Evolutionary conservation across 192 early-diverging fungal genomes (phyloP).

Genomic region (Linnemannia elongata): DNA sequence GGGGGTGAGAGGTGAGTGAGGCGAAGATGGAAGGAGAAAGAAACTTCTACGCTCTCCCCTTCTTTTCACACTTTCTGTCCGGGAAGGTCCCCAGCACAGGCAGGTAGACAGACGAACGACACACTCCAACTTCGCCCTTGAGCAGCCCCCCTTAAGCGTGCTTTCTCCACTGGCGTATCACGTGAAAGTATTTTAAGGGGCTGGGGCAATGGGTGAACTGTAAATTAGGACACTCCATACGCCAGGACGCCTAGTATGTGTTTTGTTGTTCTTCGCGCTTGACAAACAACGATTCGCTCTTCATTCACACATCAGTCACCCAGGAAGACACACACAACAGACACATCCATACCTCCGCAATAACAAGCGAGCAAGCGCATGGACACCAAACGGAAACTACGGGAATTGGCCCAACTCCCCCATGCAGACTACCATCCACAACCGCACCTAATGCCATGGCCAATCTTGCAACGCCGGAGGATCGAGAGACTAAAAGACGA

Average conservation of each 20-base stretch:
- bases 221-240: too few species aligned
- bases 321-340: not conserved
- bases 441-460: constrained; percentile 18
- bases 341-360: not conserved
- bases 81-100: not conserved
- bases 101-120: not conserved
- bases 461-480: constrained; percentile 23
- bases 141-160: constrained; percentile 1
- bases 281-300: too few species aligned
- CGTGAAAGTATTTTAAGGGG: not conserved
- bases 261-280: too few species aligned
- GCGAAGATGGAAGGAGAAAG: constrained; percentile 9
- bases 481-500: constrained; percentile 40
- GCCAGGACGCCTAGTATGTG: too few species aligned
- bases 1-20: constrained; percentile 4
- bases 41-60: not conserved
- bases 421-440: not conserved
- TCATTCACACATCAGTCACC: too few species aligned
- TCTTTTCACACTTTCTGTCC: not conserved
- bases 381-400: constrained; percentile 1
- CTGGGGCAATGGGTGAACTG: too few species aligned
- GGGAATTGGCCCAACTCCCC: not conserved
- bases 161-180: not conserved
- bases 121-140: not conserved
- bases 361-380: not conserved